A percentile compares a stretch with the other conserved stretches of the same genome.
These are phyloP conservation scores for Nicotiana attenuata DNA, from an alignment of 257 asterid genomes.

Conservation along the genomic window DNA sequence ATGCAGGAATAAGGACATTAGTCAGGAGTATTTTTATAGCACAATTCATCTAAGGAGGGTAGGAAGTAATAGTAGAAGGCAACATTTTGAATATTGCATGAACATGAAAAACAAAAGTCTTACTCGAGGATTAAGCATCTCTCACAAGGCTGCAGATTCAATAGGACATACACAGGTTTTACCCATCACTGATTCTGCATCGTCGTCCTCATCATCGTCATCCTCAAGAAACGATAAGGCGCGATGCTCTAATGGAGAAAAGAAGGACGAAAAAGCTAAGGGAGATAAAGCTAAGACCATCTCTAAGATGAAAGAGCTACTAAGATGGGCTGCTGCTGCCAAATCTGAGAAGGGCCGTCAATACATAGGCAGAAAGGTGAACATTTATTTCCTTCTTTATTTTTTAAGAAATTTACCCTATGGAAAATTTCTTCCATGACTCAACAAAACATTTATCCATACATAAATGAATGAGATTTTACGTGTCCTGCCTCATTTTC, in stretches of 20 bases:
- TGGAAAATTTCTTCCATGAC: background rate
- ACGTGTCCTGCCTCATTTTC: too few relatives aligned
- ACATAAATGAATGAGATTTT: too few relatives aligned
- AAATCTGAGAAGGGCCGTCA: constrained; percentile 55
- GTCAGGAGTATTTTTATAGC: constrained; percentile 41
- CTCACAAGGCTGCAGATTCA: constrained; percentile 27
- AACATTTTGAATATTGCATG: constrained; percentile 24
- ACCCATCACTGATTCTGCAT: constrained; percentile 30
- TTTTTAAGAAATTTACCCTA: background rate
- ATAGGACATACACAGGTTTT: constrained; percentile 32
- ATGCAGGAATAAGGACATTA: constrained; percentile 31
- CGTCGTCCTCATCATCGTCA: background rate
- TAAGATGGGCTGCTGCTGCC: constrained; percentile 74
- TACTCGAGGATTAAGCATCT: constrained; percentile 27
- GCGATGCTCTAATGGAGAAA: constrained; percentile 17
- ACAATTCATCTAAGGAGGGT: constrained; percentile 36
- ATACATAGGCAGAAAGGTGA: constrained; percentile 55
- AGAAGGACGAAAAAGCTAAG: constrained; percentile 22
- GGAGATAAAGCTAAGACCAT: constrained; percentile 37
- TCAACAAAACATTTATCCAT: background rate
- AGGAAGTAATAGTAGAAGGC: constrained; percentile 22
- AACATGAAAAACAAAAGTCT: constrained; percentile 49
- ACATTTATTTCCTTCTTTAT: background rate
- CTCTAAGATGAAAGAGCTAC: constrained; percentile 59
- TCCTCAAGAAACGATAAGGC: constrained; percentile 11